Evolutionary conservation across 306 rosid species (phyloP), one percentile per base, ranked within the genome.

Genomic region (Dryas octopetala): DNA sequence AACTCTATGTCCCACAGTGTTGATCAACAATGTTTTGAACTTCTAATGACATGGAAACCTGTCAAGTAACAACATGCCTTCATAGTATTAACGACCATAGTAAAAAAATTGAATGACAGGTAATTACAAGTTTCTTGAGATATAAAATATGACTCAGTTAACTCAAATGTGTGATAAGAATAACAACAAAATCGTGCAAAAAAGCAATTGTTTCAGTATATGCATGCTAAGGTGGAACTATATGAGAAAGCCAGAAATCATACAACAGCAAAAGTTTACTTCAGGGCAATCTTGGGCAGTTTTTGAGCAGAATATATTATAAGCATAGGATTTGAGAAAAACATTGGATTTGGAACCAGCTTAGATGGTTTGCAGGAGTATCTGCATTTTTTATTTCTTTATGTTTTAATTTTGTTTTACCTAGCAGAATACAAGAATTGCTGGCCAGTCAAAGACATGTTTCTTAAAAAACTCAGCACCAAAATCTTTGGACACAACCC

Each of bases 1-100:
- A 48, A 43, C 15, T 68, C 14, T 7, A 0, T 3, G 69, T 9
- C 7, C 47, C 55, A 58, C 28, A 2, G 10, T 17, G 32, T 19
- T 41, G 66, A 14, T 71, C 51, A 7, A 9, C 15, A 41, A 49
- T 43, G 71, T 54, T 10, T 15, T 14, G 26, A 48, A 50, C 49
- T 47, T 49, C 23, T 19, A 14, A 16, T 43, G 65, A 13, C 68
- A 59, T 43, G 64, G 45, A 45, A 49, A 74, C 72, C 83, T 80
- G 79, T 48, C 59, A 53, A 44, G 66, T 38, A 78, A n/a, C 63
- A 44, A 48, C 74, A 58, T 69, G 52, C 68, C 16, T 19, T 43
- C 40, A 3, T 53, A 17, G 43, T 41, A 15, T 40, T 14, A 49
- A 3, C 46, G 49, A 43, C 2, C 47, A 12, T 15, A 12, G 57